These are phyloP conservation scores for Scenedesmus sp. DNA, from an alignment of 163 green algal genomes.

Conservation along the genomic window DNA sequence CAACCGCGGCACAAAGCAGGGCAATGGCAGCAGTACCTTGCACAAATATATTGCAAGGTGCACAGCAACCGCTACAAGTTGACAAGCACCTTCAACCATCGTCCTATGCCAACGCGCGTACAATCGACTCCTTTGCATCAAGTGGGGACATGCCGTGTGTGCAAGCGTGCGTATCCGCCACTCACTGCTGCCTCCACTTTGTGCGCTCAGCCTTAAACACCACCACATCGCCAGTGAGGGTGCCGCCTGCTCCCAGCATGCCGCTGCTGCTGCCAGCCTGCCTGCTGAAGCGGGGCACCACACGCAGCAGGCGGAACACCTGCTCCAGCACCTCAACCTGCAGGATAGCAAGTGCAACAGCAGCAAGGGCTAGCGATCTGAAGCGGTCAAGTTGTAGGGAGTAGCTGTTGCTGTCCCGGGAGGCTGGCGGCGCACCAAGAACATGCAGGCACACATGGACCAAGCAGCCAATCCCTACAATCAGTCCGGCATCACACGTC, in stretches of 20 bases:
- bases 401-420: not conserved
- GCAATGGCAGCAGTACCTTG: not conserved
- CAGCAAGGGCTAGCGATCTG: not conserved
- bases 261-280: slow-evolving; percentile 8
- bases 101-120: too few species aligned
- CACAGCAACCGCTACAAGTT: not conserved
- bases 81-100: not conserved
- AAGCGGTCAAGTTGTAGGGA: not conserved
- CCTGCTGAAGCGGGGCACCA: slow-evolving; percentile 54
- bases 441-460: not conserved
- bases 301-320: slow-evolving; percentile 60
- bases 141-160: not conserved
- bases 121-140: too few species aligned
- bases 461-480: too few species aligned
- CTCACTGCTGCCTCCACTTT: slow-evolving; percentile 9
- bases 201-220: slow-evolving; percentile 1
- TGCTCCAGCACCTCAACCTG: slow-evolving; percentile 55
- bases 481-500: not conserved
- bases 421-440: not conserved
- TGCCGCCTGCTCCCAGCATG: not conserved
- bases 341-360: not conserved
- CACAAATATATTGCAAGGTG: not conserved
- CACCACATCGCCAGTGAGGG: slow-evolving; percentile 25
- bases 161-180: not conserved
- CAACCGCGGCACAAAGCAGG: too few species aligned